Conservation (phyloP, 345 rosid genomes). For the Pugionium dolabratum region DNA sequence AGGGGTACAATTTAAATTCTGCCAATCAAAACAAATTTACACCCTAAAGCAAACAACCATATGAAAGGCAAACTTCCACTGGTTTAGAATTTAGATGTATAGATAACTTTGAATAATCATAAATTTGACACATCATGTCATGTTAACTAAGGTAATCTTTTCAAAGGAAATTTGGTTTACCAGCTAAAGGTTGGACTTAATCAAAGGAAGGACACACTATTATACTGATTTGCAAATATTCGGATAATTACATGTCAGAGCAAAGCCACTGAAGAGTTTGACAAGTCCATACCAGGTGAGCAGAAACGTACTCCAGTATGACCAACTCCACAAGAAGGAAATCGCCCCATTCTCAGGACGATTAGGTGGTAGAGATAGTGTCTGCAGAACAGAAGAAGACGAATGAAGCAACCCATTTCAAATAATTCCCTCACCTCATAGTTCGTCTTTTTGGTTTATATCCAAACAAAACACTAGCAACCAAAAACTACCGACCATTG, state of each 20-base stretch:
- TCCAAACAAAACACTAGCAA: constrained; percentile 15
- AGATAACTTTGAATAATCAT: background rate
- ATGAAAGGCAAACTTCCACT: background rate
- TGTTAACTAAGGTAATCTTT: background rate
- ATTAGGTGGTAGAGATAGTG: constrained; percentile 50
- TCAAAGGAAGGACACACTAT: background rate
- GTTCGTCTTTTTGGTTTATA: background rate
- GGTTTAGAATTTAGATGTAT: background rate
- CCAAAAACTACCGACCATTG: constrained; percentile 7
- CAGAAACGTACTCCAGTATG: constrained; percentile 97
- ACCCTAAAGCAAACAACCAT: constrained; percentile 8
- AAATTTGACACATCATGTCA: background rate
- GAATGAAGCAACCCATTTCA: background rate
- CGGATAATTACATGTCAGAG: background rate
- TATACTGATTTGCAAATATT: background rate
- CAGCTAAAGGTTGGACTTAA: constrained; percentile 2
- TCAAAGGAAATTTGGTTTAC: constrained; percentile 8
- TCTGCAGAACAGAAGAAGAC: constrained; percentile 40
- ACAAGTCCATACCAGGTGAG: constrained; percentile 78
- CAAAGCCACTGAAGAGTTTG: constrained; percentile 7
- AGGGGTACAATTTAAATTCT: background rate
- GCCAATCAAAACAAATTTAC: background rate
- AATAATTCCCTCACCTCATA: background rate
- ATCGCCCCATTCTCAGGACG: constrained; percentile 57
- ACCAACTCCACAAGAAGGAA: constrained; percentile 96